phyloP scores from a whole-genome alignment of 257 asterid species.

The Verbena officinalis region DNA sequence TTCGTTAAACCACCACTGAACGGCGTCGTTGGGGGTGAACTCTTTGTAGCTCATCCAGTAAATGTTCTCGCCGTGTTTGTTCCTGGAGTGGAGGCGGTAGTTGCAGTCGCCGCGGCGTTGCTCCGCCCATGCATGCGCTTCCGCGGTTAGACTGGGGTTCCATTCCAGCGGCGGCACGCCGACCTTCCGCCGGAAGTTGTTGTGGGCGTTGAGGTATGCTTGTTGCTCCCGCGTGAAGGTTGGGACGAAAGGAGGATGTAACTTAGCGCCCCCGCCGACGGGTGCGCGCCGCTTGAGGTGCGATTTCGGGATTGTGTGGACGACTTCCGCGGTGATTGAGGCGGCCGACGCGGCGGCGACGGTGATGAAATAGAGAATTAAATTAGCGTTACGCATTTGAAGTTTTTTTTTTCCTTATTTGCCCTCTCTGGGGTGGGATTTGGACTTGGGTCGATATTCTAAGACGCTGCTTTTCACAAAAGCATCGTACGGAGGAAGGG shows the following conservation, averaged over 20 bases:
- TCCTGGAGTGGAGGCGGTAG: slow-evolving; percentile 52
- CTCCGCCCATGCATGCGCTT: slow-evolving; percentile 52
- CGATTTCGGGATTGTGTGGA: slow-evolving; percentile 24
- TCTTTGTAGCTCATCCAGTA: slow-evolving; percentile 59
- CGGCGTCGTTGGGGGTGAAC: slow-evolving; percentile 46
- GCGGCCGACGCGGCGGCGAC: slow-evolving; percentile 21
- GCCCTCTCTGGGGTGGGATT: background rate
- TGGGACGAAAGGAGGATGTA: slow-evolving; percentile 22
- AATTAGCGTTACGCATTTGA: slow-evolving; percentile 24
- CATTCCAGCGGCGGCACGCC: slow-evolving; percentile 51
- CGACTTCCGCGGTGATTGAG: slow-evolving; percentile 27
- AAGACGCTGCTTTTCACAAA: slow-evolving; percentile 3
- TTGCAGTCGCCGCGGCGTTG: slow-evolving; percentile 52
- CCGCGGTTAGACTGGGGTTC: slow-evolving; percentile 43
- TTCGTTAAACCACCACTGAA: slow-evolving; percentile 53
- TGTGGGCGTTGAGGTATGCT: slow-evolving; percentile 56
- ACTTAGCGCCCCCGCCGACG: background rate
- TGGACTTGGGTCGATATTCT: background rate
- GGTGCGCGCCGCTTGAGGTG: slow-evolving; percentile 29
- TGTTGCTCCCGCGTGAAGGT: slow-evolving; percentile 43
- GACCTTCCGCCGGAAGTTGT: slow-evolving; percentile 37
- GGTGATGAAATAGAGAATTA: slow-evolving; percentile 20
- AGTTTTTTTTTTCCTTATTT: background rate
- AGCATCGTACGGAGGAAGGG: slow-evolving; percentile 27
- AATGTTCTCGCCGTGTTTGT: slow-evolving; percentile 57